phyloP scores from a whole-genome alignment of 176 grass and related monocot genomes.

The Phoenix dactylifera region DNA sequence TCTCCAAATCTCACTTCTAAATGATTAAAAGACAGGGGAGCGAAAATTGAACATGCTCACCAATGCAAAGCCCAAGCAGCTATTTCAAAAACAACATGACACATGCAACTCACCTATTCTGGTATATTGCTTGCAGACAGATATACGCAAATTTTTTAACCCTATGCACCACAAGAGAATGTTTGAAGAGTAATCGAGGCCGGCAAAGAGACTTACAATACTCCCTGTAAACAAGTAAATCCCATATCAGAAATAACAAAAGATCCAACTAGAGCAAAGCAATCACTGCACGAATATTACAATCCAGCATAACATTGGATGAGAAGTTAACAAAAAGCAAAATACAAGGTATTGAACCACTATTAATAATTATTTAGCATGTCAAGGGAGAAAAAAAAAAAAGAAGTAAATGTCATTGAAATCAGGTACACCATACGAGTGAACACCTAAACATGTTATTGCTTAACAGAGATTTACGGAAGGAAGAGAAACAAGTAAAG shows the following conservation, averaged over 20 bases:
- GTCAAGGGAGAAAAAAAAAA: too few species aligned
- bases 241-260: not conserved
- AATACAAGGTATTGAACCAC: too few species aligned
- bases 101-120: conserved; percentile 49
- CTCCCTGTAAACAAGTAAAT: conserved; percentile 45
- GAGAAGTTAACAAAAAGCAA: too few species aligned
- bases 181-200: conserved; percentile 33
- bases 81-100: not conserved
- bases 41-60: not conserved
- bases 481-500: too few species aligned
- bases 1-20: too few species aligned
- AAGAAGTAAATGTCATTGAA: too few species aligned
- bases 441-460: too few species aligned
- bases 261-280: not conserved
- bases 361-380: too few species aligned
- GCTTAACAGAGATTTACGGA: too few species aligned
- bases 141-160: conserved; percentile 72
- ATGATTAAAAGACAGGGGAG: too few species aligned
- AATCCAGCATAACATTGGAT: not conserved
- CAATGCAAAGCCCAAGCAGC: not conserved
- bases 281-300: conserved; percentile 12
- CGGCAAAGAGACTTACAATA: conserved; percentile 67
- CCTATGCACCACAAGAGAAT: conserved; percentile 43
- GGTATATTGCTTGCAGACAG: conserved; percentile 61
- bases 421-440: too few species aligned